These are phyloP conservation scores for Closterium sp. DNA, from an alignment of 139 green algal genomes.

Conservation along the genomic window DNA sequence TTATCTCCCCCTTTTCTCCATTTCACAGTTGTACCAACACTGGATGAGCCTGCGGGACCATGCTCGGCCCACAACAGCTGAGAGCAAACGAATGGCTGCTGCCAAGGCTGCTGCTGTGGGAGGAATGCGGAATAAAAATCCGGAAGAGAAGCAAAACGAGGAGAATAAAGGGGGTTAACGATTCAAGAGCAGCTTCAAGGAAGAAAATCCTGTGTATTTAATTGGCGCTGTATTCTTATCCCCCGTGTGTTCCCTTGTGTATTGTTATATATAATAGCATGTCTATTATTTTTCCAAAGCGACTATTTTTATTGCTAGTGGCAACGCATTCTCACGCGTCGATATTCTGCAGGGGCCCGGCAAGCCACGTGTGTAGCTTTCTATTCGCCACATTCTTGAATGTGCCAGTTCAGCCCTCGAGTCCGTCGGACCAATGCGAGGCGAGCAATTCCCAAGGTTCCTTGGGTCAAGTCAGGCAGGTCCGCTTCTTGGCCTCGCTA, in stretches of 20 bases:
- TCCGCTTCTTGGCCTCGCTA: background rate
- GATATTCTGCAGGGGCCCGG: background rate
- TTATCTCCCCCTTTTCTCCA: background rate
- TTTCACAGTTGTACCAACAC: background rate
- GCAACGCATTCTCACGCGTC: too few relatives aligned
- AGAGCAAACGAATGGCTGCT: background rate
- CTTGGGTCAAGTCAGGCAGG: background rate
- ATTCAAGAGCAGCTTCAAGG: background rate
- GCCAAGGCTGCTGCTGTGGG: background rate
- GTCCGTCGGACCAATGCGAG: background rate
- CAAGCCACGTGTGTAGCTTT: background rate
- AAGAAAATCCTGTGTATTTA: too few relatives aligned
- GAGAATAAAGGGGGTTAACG: background rate
- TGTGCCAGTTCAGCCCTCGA: background rate
- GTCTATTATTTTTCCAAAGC: too few relatives aligned
- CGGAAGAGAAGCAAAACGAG: background rate
- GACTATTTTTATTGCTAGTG: too few relatives aligned
- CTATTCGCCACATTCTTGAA: background rate
- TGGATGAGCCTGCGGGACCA: background rate
- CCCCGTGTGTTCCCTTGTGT: background rate
- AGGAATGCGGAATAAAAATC: background rate
- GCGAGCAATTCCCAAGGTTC: background rate
- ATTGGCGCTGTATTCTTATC: background rate
- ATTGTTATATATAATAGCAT: background rate
- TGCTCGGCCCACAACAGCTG: background rate